phyloP scores from a whole-genome alignment of 805 yeast genomes.

The Saccharomyces kudriavzevii region DNA sequence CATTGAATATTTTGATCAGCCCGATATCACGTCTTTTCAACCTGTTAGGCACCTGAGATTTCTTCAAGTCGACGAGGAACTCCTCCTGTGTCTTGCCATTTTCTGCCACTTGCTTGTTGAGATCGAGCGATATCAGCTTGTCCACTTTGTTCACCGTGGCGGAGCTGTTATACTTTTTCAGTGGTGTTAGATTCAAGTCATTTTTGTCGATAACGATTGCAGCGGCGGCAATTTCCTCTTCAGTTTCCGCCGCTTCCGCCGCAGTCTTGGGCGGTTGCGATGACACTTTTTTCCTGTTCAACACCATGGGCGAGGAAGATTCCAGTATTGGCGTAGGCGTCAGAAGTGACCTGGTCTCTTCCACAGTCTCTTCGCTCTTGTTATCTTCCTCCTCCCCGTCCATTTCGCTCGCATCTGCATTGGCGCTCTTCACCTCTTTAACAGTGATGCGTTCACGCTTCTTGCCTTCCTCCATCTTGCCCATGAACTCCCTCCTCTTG shows the following conservation, averaged over 20 bases:
- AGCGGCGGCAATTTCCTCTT: background rate
- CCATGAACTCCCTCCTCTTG: conserved; percentile 23
- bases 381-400: background rate
- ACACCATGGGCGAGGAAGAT: background rate
- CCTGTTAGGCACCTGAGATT: conserved; percentile 16
- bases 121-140: conserved; percentile 11
- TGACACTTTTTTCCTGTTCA: background rate
- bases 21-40: conserved; percentile 27
- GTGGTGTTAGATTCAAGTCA: background rate
- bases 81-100: conserved; percentile 18
- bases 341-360: background rate
- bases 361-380: background rate
- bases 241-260: background rate
- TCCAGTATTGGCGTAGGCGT: background rate
- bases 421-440: background rate
- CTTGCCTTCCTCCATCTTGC: conserved; percentile 4
- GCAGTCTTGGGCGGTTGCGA: background rate
- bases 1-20: conserved; percentile 26
- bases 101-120: conserved; percentile 4
- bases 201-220: background rate
- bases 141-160: conserved; percentile 6
- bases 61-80: conserved; percentile 16
- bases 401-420: conserved; percentile 1
- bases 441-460: background rate
- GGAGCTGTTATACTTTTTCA: background rate